Evolutionary conservation across 805 yeast species (phyloP).

Genomic region (Spathaspora boniae): DNA sequence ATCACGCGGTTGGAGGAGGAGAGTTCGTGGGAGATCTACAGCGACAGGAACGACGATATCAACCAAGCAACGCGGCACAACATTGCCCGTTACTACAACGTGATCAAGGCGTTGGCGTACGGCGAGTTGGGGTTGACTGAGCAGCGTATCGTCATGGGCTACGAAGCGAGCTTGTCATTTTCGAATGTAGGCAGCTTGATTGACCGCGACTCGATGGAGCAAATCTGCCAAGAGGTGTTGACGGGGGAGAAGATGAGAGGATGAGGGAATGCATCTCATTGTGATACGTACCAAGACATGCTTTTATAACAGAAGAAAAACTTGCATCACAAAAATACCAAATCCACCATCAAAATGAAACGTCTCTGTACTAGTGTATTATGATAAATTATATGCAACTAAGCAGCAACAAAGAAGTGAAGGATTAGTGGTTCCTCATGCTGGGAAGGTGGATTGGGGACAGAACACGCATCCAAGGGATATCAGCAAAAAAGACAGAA

Average conservation of each 20-base stretch:
- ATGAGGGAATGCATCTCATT: no score
- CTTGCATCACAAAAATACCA: no score
- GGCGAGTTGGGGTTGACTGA: constrained; percentile 88
- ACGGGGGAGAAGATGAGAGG: constrained; percentile 78
- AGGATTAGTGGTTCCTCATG: no score
- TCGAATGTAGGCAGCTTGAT: constrained; percentile 66
- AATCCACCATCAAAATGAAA: no score
- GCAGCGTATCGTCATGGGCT: constrained; percentile 71
- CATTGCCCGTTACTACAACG: constrained; percentile 82
- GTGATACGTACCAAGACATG: no score
- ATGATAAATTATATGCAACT: no score
- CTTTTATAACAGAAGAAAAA: no score
- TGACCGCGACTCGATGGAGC: constrained; percentile 68
- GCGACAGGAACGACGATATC: constrained; percentile 81
- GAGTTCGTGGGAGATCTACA: constrained; percentile 91
- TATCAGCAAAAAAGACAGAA: no score
- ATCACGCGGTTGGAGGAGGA: constrained; percentile 90
- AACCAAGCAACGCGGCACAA: constrained; percentile 60
- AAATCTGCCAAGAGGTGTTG: constrained; percentile 69
- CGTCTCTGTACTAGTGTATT: no score
- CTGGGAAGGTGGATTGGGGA: no score
- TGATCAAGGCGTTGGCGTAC: constrained; percentile 74
- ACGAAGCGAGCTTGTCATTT: constrained; percentile 85
- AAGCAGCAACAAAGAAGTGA: no score
- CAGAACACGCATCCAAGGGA: no score